Evolutionary conservation across 805 yeast species (phyloP), one percentile per base, ranked within the genome.

Genomic region (Scheffersomyces stipitis): DNA sequence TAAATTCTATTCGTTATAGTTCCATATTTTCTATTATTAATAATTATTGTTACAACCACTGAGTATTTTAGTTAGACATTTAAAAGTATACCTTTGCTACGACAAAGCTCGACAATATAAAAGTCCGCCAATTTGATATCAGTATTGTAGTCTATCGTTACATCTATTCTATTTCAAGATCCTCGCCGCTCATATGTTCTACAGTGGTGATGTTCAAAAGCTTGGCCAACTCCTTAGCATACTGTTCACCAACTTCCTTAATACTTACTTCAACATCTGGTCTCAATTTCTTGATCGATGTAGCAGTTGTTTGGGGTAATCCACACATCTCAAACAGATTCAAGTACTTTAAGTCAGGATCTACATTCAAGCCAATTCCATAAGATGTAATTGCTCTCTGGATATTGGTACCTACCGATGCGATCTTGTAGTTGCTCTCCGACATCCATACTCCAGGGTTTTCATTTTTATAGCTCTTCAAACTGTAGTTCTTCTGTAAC

Each of bases 361-460:
- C 43, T 2, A 86, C 81, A 54, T 93, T 93, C 30, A 93, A 73
- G 1, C 91, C 86, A 12, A 91, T 70, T 0, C 99, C 99, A 63
- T 90, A 96, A 1, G 93, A 80, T 0, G 97, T 87, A 22, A 93
- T 74, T 9, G 85, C 80, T 40, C 96, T 66, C 44, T 88, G 82
- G 5, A 91, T 81, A 51, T 88, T 89, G 34, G 91, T 80, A 0
- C 99, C 99, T 4, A 95, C 76, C 16, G 96, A 85, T 1, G 96
- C 90, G 22, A 93, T 83, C 58, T 93, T 90, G 20, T 62, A 52
- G 36, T 70, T 61, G 4, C 67, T 52, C 10, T 64, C 36, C 15
- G 44, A 31, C 26, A 83, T 68, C 97, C 97, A 91, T 3, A 91
- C 96, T 0, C 98, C 98, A 0, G 96, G 91, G 48, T 88, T 76